Conservation (phyloP, 208 protist species). For the Leishmania arabica region DNA sequence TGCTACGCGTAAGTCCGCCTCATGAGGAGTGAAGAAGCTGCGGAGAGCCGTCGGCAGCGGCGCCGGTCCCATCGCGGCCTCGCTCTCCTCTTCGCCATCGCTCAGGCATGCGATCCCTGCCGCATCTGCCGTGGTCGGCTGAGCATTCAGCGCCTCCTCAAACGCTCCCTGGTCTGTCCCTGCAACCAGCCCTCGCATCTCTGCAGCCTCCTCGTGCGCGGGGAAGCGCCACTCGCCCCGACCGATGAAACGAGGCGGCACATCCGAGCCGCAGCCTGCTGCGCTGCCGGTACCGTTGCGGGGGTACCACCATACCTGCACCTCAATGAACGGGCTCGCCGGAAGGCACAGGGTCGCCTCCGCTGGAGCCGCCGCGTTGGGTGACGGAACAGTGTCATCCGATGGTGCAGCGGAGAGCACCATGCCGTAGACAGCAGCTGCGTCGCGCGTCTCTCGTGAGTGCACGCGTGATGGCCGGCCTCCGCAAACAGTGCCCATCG, state of each 20-base stretch:
- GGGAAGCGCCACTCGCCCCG: constrained; percentile 25
- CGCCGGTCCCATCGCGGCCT: not conserved
- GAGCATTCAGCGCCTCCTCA: not conserved
- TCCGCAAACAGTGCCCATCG: not conserved
- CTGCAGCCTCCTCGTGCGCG: not conserved
- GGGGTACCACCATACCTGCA: constrained; percentile 32
- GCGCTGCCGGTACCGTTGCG: not conserved
- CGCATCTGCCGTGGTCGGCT: not conserved
- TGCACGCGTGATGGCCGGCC: not conserved
- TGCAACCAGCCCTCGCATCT: not conserved
- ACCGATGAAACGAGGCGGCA: constrained; percentile 20
- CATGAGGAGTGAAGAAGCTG: constrained; percentile 24
- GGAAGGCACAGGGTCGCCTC: constrained; percentile 27
- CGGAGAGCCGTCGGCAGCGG: constrained; percentile 1
- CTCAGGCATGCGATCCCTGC: not conserved
- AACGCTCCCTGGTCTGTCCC: not conserved
- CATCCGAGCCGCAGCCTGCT: not conserved
- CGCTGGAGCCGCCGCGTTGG: not conserved
- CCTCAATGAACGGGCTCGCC: constrained; percentile 10
- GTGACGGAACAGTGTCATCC: not conserved
- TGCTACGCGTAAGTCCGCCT: constrained; percentile 13
- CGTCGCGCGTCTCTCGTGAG: not conserved
- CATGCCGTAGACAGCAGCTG: not conserved
- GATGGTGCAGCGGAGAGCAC: constrained; percentile 5
- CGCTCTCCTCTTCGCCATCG: not conserved